Evolutionary conservation across 2,329 filamentous ascomycete genomes (phyloP), one percentile per base, ranked within the genome.

Genomic region (Cytospora leucostoma): DNA sequence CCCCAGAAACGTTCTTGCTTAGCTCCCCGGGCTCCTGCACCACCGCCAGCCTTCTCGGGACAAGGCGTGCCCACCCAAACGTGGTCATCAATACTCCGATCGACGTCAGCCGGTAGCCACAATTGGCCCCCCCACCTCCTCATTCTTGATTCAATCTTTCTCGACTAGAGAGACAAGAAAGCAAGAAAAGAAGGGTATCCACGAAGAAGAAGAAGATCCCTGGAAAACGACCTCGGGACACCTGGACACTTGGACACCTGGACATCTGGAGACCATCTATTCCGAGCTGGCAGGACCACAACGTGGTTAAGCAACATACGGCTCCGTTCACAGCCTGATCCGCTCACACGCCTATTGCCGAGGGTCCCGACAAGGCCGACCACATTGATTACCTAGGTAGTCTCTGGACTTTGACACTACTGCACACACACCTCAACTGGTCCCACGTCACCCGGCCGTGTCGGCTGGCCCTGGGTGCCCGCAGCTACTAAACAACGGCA

Each of bases 71-170:
- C 27, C 49, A 19, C 49, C 10, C 15, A 34, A 27, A 11, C 17
- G 27, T 57, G 53, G 52, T 62, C 52, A 52, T 57, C 59, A n/a
- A 62, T 53, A 34, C 32, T 17, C 27, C 51, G 13, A 34, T 51
- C 61, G 56, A 63, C 61, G 61, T 63, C 61, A 63, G 61, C 56
- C 47, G 56, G 59, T 50, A 59, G 61, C 37, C 56, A 50, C 61
- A 63, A 32, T 54, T 54, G 55, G 27, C 51, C 33, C 38, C 34
- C 38, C 44, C 37, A n/a, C 37, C 19, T 12, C 40, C 34, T 12
- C 13, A 44, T 44, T 19, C 17, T 47, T 19, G 21, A 5, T 37
- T 4, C 54, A 32, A 44, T 32, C 38, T 15, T 44, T 27, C 38
- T 17, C 54, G 32, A 32, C 1, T 6, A 47, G 44, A 12, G 2